Evolutionary conservation across 345 rosid genomes (phyloP).

Genomic region (Eutrema heterophyllum): DNA sequence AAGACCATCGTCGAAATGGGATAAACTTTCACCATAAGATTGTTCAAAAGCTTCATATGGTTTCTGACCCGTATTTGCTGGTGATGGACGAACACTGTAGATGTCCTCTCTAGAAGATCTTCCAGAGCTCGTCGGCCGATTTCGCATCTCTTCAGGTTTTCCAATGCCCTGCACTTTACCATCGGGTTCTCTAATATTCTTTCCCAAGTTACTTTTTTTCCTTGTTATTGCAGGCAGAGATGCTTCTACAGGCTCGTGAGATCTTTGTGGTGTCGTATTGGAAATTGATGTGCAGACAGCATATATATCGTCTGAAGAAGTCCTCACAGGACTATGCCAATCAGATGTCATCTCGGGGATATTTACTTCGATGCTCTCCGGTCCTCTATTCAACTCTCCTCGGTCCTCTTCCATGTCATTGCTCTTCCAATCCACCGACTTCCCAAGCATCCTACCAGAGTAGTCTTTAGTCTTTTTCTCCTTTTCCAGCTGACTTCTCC

Average conservation of each 20-base stretch:
- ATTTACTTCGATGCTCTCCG: constrained; percentile 29
- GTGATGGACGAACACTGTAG: constrained; percentile 11
- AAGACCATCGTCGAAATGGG: constrained; percentile 32
- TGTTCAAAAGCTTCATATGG: constrained; percentile 25
- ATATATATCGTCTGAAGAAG: constrained; percentile 32
- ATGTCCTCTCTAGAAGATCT: constrained; percentile 22
- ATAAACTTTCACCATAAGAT: constrained; percentile 25
- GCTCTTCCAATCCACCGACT: constrained; percentile 17
- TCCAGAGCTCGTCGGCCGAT: constrained; percentile 11
- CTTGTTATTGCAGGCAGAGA: constrained; percentile 15
- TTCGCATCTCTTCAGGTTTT: constrained; percentile 15
- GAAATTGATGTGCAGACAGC: constrained; percentile 29
- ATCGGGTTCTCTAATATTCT: constrained; percentile 8
- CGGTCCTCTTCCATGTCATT: constrained; percentile 26
- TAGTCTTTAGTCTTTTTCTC: constrained; percentile 24
- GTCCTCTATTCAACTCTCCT: constrained; percentile 27
- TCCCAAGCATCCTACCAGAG: constrained; percentile 25
- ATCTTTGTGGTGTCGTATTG: constrained; percentile 20
- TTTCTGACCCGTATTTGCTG: constrained; percentile 17
- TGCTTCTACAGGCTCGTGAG: constrained; percentile 22
- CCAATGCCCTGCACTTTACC: constrained; percentile 7
- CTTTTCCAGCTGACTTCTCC: constrained; percentile 12
- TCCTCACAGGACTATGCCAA: constrained; percentile 27
- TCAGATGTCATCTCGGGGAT: constrained; percentile 28
- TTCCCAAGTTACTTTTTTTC: constrained; percentile 16